These are phyloP conservation scores for Xylaria intraflava DNA, from an alignment of 495 filamentous ascomycete genomes.

Conservation along the genomic window DNA sequence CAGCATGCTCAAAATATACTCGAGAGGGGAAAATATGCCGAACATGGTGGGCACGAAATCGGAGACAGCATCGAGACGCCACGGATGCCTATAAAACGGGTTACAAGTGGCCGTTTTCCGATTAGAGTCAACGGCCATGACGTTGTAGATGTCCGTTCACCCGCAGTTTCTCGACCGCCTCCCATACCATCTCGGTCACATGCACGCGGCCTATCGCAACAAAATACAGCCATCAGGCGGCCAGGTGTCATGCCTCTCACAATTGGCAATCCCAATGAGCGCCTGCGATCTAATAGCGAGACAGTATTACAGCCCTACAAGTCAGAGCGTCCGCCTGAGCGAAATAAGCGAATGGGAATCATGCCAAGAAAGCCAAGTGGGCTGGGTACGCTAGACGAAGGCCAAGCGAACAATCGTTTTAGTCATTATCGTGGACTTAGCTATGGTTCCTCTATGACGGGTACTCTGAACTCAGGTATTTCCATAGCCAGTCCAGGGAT, in stretches of 20 bases:
- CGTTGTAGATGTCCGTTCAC: constrained; percentile 53
- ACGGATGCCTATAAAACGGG: constrained; percentile 62
- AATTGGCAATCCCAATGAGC: constrained; percentile 65
- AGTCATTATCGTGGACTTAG: constrained; percentile 78
- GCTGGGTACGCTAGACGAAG: constrained; percentile 69
- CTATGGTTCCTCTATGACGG: constrained; percentile 68
- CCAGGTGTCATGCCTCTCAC: constrained; percentile 64
- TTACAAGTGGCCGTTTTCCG: constrained; percentile 73
- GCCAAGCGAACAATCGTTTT: constrained; percentile 58
- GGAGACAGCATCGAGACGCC: constrained; percentile 68
- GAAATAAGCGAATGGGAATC: constrained; percentile 74
- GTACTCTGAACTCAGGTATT: constrained; percentile 33
- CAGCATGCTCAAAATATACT: constrained; percentile 39
- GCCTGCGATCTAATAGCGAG: constrained; percentile 86
- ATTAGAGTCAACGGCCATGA: constrained; percentile 65
- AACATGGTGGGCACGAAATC: constrained; percentile 56
- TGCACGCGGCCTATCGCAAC: constrained; percentile 69
- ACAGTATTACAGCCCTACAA: constrained; percentile 52
- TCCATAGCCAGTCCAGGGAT: constrained; percentile 45
- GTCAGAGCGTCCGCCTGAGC: constrained; percentile 45
- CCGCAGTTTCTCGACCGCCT: constrained; percentile 59
- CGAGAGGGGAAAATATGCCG: constrained; percentile 48
- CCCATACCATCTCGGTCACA: constrained; percentile 72
- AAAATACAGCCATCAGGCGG: constrained; percentile 55
- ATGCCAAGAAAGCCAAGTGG: constrained; percentile 69